Evolutionary conservation across 805 yeast genomes (phyloP).

Genomic region (Ogataea parapolymorpha): DNA sequence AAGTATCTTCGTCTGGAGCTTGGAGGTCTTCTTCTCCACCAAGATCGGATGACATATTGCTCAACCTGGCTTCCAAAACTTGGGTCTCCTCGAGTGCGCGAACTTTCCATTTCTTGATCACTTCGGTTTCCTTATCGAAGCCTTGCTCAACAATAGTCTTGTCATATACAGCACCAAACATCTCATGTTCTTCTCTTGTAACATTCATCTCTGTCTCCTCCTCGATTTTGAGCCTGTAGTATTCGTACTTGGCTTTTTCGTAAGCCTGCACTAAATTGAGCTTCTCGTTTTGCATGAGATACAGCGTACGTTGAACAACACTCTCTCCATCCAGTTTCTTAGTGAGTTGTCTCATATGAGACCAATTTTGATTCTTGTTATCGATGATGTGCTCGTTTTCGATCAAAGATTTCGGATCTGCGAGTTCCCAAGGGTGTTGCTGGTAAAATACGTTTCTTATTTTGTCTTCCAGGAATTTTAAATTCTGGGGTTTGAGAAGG

Average conservation of each 20-base stretch:
- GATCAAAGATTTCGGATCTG: conserved; percentile 79
- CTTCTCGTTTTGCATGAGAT: conserved; percentile 40
- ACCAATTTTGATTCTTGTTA: conserved; percentile 62
- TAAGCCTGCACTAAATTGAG: conserved; percentile 61
- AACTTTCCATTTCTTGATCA: conserved; percentile 68
- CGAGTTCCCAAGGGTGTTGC: conserved; percentile 98
- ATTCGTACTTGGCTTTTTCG: conserved; percentile 83
- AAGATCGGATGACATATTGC: conserved; percentile 26
- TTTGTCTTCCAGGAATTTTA: conserved; percentile 71
- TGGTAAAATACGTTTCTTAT: conserved; percentile 77
- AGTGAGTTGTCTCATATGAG: conserved; percentile 63
- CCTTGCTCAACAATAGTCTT: conserved; percentile 64
- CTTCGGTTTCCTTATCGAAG: conserved; percentile 64
- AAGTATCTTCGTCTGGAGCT: conserved; percentile 23
- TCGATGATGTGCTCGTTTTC: conserved; percentile 68
- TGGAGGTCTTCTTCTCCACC: conserved; percentile 23
- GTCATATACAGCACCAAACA: conserved; percentile 79
- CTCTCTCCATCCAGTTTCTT: conserved; percentile 87
- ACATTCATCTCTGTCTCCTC: conserved; percentile 73
- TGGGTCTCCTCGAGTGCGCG: conserved; percentile 67
- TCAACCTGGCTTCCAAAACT: conserved; percentile 44
- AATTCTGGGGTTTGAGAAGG: conserved; percentile 49
- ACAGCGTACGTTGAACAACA: conserved; percentile 72
- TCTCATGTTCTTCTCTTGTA: conserved; percentile 74
- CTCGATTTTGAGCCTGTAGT: conserved; percentile 79